phyloP scores from a whole-genome alignment of 2,329 filamentous ascomycete species.

The Cyphellophora europaea region DNA sequence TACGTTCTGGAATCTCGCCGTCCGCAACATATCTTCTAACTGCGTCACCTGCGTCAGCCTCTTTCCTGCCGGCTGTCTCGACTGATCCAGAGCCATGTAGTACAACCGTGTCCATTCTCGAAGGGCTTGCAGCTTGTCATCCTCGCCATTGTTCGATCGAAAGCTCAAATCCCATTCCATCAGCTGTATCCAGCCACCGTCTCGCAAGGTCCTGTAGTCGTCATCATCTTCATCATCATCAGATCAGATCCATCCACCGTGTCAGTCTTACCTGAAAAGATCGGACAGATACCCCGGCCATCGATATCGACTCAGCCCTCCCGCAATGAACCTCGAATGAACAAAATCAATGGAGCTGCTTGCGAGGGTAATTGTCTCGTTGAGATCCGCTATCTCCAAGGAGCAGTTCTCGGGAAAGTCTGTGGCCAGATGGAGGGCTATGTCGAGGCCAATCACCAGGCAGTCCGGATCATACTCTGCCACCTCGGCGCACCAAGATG shows the following conservation, averaged over 20 bases:
- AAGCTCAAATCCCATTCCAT: constrained; percentile 13
- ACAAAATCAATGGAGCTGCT: constrained; percentile 48
- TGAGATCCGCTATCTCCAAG: constrained; percentile 1
- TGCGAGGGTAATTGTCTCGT: not conserved
- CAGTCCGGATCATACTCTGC: constrained; percentile 9
- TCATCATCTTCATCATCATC: too few relatives aligned
- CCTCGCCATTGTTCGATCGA: constrained; percentile 6
- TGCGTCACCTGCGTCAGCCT: constrained; percentile 7
- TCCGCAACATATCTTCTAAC: constrained; percentile 9
- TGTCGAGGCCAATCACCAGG: constrained; percentile 10
- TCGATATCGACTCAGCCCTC: constrained; percentile 25
- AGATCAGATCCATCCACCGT: too few relatives aligned
- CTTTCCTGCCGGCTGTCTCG: constrained; percentile 7
- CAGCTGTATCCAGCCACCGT: constrained; percentile 7
- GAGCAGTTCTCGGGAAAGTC: not conserved
- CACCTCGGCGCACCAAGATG: constrained; percentile 8
- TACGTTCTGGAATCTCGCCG: constrained; percentile 10
- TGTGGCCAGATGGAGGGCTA: constrained; percentile 7
- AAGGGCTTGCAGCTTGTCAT: constrained; percentile 8
- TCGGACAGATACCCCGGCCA: constrained; percentile 1
- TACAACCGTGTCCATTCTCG: constrained; percentile 10
- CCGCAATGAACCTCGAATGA: constrained; percentile 48
- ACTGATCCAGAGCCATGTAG: constrained; percentile 1
- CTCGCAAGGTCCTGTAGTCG: too few relatives aligned
- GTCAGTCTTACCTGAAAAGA: not conserved